phyloP scores from a whole-genome alignment of 1,139 yeast species.

The Candida sp. region DNA sequence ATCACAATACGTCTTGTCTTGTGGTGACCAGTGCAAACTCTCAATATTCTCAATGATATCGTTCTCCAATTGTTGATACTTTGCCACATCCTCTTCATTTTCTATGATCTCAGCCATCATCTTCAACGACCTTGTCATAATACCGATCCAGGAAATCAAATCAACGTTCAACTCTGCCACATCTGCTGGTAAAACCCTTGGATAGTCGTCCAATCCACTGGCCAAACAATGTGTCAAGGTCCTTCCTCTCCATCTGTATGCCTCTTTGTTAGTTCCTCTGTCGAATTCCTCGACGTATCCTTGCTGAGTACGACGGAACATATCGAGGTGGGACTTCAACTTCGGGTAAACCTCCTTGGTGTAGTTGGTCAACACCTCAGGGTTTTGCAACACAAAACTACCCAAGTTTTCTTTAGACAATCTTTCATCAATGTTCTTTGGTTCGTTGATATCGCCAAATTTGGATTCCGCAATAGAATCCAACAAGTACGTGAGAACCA shows the following conservation, averaged over 20 bases:
- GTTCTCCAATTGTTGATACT: slow-evolving; percentile 55
- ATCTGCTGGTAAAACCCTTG: slow-evolving; percentile 83
- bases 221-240: slow-evolving; percentile 87
- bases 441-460: slow-evolving; percentile 26
- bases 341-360: slow-evolving; percentile 76
- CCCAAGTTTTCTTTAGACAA: slow-evolving; percentile 34
- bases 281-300: slow-evolving; percentile 80
- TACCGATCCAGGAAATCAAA: slow-evolving; percentile 90
- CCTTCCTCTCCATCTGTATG: slow-evolving; percentile 94
- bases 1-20: slow-evolving; percentile 80
- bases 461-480: slow-evolving; percentile 34
- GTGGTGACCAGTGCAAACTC: slow-evolving; percentile 78
- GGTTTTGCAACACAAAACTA: slow-evolving; percentile 57
- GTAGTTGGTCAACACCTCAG: slow-evolving; percentile 64
- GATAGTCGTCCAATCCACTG: slow-evolving; percentile 96
- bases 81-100: slow-evolving; percentile 56
- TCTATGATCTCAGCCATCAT: slow-evolving; percentile 72
- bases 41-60: slow-evolving; percentile 69
- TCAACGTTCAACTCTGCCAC: slow-evolving; percentile 92
- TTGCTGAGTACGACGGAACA: slow-evolving; percentile 83
- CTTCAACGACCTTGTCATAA: slow-evolving; percentile 85
- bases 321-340: slow-evolving; percentile 75
- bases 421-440: slow-evolving; percentile 21
- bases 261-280: slow-evolving; percentile 63
- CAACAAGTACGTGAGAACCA: slow-evolving; percentile 73